Base-by-base conservation (phyloP, 78 protist genomes). In the Blattamonas nauphoetae region DNA sequence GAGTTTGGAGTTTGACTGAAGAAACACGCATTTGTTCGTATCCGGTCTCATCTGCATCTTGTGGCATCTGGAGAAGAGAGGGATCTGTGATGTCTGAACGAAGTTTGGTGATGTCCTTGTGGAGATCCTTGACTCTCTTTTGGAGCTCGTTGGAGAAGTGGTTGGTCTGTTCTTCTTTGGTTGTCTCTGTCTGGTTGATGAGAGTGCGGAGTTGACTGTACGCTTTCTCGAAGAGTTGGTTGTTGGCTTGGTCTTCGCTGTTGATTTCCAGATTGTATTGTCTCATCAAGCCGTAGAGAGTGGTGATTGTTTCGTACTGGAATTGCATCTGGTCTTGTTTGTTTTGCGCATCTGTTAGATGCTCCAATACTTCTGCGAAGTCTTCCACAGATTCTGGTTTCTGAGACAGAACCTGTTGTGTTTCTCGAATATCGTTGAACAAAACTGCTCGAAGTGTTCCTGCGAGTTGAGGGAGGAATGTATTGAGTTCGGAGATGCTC, bases 401-500 rank as follows among this genome's bases (percentile, higher is more conserved):
- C 83, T n/a, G 41, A 6, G 83, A 6, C 45, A 79, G 41, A 6
- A 33, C 6, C 43, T 5, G 83, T 5, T 79, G 6, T 5, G 86
- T 41, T 1, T 78, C 32, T 33, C n/a, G 0, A 29, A 86, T 5
- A 4, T 89, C 91, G 32, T 34, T 11, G 43, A 87, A 84, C 55
- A 91, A 46, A 35, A 1, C 55, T 6, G 4, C 0, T 79, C 80
- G 80, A 80, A 38, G 4, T 0, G 34, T 41, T 33, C 2, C 1
- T 0, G 91, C 91, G n/a, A 91, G 84, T 34, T 1, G 34, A 11
- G 93, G 93, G 33, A 91, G 78, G n/a, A 82, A 34, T 4, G 2
- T 44, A 41, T 85, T 86, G 0, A 91, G 34, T 4, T 21, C 64
- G 1, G 11, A 0, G 80, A 88, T 79, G 88, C 91, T 84, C 33